Conservation (phyloP, 345 rosid genomes). For the Bretschneidera sinensis region DNA sequence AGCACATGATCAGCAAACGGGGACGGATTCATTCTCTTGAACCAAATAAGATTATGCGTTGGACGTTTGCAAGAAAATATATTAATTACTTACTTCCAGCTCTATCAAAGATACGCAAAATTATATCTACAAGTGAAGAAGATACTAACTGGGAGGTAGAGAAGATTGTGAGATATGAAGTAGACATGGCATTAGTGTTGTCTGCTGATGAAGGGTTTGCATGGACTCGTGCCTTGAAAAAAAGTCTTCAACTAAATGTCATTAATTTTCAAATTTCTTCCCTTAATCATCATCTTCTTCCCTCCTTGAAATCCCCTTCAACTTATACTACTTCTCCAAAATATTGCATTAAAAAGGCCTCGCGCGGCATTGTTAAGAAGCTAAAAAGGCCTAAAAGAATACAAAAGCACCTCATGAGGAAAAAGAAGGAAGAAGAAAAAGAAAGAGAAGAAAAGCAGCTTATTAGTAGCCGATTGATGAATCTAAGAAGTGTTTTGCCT, state of each 20-base stretch:
- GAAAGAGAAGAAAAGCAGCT: conserved; percentile 19
- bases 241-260: conserved; percentile 16
- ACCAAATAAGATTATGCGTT: conserved; percentile 17
- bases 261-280: too few species aligned
- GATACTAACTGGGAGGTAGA: conserved; percentile 2
- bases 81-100: conserved; percentile 28
- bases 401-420: conserved; percentile 7
- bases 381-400: not conserved
- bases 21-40: conserved; percentile 25
- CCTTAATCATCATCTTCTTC: not conserved
- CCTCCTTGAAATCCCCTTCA: not conserved
- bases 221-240: conserved; percentile 36
- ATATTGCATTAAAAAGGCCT: too few species aligned
- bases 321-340: not conserved
- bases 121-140: not conserved
- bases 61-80: conserved; percentile 26
- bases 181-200: conserved; percentile 36
- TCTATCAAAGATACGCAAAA: conserved; percentile 23
- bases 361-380: not conserved
- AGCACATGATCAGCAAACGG: conserved; percentile 21
- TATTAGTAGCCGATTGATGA: conserved; percentile 16
- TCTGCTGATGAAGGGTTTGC: conserved; percentile 31
- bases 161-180: conserved; percentile 34
- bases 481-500: conserved; percentile 31
- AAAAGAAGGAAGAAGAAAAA: conserved; percentile 7